Percentiles rank a stretch among this genome's conserved stretches.
Conservation (phyloP, 495 filamentous ascomycete genomes). For the Filosporella fistucella region DNA sequence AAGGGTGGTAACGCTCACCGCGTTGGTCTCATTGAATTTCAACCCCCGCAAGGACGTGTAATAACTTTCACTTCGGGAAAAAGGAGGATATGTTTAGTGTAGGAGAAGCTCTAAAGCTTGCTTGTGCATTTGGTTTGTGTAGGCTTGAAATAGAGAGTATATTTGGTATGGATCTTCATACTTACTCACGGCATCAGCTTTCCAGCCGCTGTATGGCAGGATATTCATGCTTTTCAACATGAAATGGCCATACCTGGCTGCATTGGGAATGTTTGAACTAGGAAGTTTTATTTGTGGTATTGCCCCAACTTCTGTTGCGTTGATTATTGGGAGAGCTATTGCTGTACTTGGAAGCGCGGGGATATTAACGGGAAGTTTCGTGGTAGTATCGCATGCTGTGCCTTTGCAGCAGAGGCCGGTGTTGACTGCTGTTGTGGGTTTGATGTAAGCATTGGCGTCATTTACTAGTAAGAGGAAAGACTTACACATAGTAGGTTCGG, state of each 20-base stretch:
- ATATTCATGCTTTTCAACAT: slow-evolving; percentile 41
- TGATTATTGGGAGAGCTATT: slow-evolving; percentile 54
- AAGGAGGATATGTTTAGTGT: too few species aligned
- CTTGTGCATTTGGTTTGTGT: too few species aligned
- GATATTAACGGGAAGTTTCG: slow-evolving; percentile 49
- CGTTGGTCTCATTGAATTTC: too few species aligned
- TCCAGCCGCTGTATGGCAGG: slow-evolving; percentile 43
- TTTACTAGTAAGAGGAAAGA: background rate
- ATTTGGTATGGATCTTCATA: slow-evolving; percentile 53
- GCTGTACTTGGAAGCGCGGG: slow-evolving; percentile 32
- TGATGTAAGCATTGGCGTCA: slow-evolving; percentile 13
- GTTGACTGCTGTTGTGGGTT: slow-evolving; percentile 12
- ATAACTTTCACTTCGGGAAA: too few species aligned
- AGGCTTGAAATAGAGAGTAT: too few species aligned
- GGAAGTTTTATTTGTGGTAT: slow-evolving; percentile 52
- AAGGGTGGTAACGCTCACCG: too few species aligned
- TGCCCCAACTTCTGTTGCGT: slow-evolving; percentile 42
- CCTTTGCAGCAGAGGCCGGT: slow-evolving; percentile 13
- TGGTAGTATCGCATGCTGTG: slow-evolving; percentile 23
- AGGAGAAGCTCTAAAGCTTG: too few species aligned
- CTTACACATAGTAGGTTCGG: slow-evolving; percentile 29
- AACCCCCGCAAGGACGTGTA: too few species aligned
- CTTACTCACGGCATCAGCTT: slow-evolving; percentile 40
- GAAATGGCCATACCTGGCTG: slow-evolving; percentile 36
- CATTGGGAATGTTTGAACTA: slow-evolving; percentile 40